Conservation (phyloP, 495 filamentous ascomycete species). For the Clohesyomyces aquaticus region DNA sequence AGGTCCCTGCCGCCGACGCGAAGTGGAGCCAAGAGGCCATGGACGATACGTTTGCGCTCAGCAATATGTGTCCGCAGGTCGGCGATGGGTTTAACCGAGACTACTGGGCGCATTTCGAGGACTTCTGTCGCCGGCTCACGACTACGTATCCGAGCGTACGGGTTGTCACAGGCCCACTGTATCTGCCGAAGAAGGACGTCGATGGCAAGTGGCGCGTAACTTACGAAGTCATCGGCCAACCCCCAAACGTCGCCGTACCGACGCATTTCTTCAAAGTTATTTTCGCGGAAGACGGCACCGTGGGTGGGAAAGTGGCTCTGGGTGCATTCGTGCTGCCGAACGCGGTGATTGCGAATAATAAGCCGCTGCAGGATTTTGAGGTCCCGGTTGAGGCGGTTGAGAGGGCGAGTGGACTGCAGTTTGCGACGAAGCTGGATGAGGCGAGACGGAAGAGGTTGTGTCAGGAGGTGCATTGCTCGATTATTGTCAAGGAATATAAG, state of each 20-base stretch:
- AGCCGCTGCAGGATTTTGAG: conserved; percentile 84
- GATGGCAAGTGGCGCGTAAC: conserved; percentile 94
- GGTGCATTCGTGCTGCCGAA: conserved; percentile 97
- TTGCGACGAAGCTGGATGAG: conserved; percentile 74
- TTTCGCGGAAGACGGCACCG: conserved; percentile 81
- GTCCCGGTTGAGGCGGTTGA: conserved; percentile 92
- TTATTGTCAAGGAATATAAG: conserved; percentile 76
- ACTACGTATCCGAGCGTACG: conserved; percentile 81
- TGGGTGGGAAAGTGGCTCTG: conserved; percentile 77
- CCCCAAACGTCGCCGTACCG: conserved; percentile 92
- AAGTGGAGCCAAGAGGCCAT: conserved; percentile 94
- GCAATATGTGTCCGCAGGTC: conserved; percentile 98
- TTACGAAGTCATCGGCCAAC: conserved; percentile 95
- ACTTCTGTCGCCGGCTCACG: conserved; percentile 87
- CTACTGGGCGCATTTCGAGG: conserved; percentile 98
- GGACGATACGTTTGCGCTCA: conserved; percentile 89
- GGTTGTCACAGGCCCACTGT: conserved; percentile 91
- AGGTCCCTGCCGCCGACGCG: conserved; percentile 94
- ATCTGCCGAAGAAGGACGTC: conserved; percentile 76
- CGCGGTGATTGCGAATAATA: conserved; percentile 83
- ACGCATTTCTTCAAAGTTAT: conserved; percentile 99
- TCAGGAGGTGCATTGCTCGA: conserved; percentile 76
- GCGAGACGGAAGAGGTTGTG: conserved; percentile 79
- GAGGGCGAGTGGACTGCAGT: conserved; percentile 88
- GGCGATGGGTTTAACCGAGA: conserved; percentile 97